These are phyloP conservation scores for Kwoniella shivajii DNA, from an alignment of 1,284 basidiomycete species.

Conservation along the genomic window DNA sequence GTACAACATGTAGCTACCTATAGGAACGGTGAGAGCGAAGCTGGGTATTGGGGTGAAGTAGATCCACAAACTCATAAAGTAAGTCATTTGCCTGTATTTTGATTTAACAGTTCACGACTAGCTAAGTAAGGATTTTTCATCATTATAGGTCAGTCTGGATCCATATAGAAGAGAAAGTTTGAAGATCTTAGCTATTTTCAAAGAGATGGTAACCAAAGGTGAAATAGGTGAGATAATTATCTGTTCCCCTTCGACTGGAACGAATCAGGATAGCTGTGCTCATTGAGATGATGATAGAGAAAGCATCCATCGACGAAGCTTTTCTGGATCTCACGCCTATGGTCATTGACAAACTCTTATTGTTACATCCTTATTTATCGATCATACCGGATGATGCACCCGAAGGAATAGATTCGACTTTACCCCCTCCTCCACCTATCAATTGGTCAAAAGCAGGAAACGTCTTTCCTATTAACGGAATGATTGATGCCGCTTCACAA, in stretches of 20 bases:
- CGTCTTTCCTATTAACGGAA: slow-evolving; percentile 67
- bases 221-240: slow-evolving; percentile 72
- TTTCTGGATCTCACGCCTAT: slow-evolving; percentile 85
- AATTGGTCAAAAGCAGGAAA: slow-evolving; percentile 70
- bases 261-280: neutral
- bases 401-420: slow-evolving; percentile 72
- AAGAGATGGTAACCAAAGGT: slow-evolving; percentile 68
- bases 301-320: slow-evolving; percentile 68
- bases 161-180: slow-evolving; percentile 87
- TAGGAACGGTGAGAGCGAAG: slow-evolving; percentile 78
- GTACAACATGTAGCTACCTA: slow-evolving; percentile 93
- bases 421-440: slow-evolving; percentile 73
- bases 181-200: slow-evolving; percentile 86
- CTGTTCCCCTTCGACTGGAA: too few relatives aligned
- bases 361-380: slow-evolving; percentile 74
- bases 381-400: slow-evolving; percentile 68
- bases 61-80: slow-evolving; percentile 92
- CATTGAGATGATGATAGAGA: slow-evolving; percentile 60
- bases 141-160: slow-evolving; percentile 81
- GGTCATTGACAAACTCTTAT: slow-evolving; percentile 70
- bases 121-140: neutral
- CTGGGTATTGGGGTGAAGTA: slow-evolving; percentile 85
- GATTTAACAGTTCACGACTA: neutral
- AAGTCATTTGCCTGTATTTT: slow-evolving; percentile 18
- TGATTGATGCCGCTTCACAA: slow-evolving; percentile 24